Evolutionary conservation across 441 rosid species (phyloP), one percentile per base, ranked within the genome.

Genomic region (Populus hybrid): DNA sequence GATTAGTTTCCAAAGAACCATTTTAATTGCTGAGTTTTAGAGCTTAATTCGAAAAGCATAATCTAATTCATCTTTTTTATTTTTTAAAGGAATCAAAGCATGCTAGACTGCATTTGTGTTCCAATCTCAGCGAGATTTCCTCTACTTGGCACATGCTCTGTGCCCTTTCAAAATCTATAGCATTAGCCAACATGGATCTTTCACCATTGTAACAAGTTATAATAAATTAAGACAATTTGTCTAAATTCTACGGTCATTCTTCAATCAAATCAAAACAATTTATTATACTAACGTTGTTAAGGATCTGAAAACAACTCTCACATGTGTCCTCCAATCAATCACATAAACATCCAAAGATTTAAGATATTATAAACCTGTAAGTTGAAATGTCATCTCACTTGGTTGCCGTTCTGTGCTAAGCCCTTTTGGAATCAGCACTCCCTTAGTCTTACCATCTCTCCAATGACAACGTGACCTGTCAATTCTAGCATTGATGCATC

Each of bases 301-400:
- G 69, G 35, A 24, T 21, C 30, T 46, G 63, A 71, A 16, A 50
- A 46, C 5, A 23, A 21, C 40, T 69, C 6, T 26, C 59, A 4
- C 21, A 36, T 12, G 57, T 46, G 57, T 46, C 20, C 20, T 46
- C 18, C 57, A 7, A 4, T 5, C 42, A 16, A 3, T 32, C 28
- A 28, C 70, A 30, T 2, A 20, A 20, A n/a, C 21, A 59, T 34
- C 16, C 30, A 46, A 65, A 20, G 9, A 34, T 42, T 53, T 12
- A 14, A 5, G 69, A 57, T 14, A 63, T 28, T 28, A 67, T 21
- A 64, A 21, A 36, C 4, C n/a, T 26, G 76, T 77, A 69, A 0
- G 88, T 81, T 80, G 88, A 71, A 70, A 64, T 28, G 83, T 84
- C 81, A 32, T 73, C 83, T 81, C 85, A 26, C 8, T 32, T 73